A percentile compares a stretch with the other conserved stretches of the same genome.
phyloP scores from a whole-genome alignment of 2,329 filamentous ascomycete species.

The Pseudopithomyces maydicus region DNA sequence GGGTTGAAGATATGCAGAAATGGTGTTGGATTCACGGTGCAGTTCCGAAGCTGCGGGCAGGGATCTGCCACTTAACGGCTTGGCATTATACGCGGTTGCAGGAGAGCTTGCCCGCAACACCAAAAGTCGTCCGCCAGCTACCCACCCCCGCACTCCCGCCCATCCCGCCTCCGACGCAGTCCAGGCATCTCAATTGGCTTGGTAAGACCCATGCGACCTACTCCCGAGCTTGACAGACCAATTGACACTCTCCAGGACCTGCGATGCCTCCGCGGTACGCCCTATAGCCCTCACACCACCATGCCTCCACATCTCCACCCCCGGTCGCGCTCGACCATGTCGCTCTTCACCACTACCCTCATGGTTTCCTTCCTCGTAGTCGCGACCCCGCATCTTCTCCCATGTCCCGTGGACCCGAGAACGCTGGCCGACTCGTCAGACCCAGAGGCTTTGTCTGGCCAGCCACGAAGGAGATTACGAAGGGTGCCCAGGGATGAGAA shows the following conservation, averaged over 20 bases:
- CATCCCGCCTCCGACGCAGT: constrained; percentile 15
- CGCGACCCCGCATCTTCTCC: constrained; percentile 84
- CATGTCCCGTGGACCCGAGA: constrained; percentile 80
- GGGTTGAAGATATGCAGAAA: background rate
- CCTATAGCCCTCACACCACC: constrained; percentile 24
- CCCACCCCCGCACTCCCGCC: constrained; percentile 20
- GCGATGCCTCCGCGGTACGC: constrained; percentile 35
- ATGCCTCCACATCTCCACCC: constrained; percentile 91
- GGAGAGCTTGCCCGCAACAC: constrained; percentile 19
- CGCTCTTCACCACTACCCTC: constrained; percentile 92
- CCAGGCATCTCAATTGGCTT: constrained; percentile 39
- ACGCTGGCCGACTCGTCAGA: constrained; percentile 72
- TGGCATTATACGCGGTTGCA: background rate
- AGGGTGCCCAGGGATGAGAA: constrained; percentile 31
- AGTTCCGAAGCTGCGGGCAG: constrained; percentile 18
- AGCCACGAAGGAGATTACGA: constrained; percentile 45
- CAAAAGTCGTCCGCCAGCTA: constrained; percentile 20
- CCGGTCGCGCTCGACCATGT: constrained; percentile 88
- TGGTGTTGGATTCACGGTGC: constrained; percentile 8
- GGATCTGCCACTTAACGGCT: constrained; percentile 13
- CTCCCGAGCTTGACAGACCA: background rate
- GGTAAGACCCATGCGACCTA: constrained; percentile 14
- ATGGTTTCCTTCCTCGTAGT: constrained; percentile 91
- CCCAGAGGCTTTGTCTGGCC: constrained; percentile 30
- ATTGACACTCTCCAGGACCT: constrained; percentile 26